A percentile compares a stretch with the other conserved stretches of the same genome.
These are phyloP conservation scores for Sugiyamaella sp. DNA, from an alignment of 1,139 yeast genomes.

Conservation along the genomic window DNA sequence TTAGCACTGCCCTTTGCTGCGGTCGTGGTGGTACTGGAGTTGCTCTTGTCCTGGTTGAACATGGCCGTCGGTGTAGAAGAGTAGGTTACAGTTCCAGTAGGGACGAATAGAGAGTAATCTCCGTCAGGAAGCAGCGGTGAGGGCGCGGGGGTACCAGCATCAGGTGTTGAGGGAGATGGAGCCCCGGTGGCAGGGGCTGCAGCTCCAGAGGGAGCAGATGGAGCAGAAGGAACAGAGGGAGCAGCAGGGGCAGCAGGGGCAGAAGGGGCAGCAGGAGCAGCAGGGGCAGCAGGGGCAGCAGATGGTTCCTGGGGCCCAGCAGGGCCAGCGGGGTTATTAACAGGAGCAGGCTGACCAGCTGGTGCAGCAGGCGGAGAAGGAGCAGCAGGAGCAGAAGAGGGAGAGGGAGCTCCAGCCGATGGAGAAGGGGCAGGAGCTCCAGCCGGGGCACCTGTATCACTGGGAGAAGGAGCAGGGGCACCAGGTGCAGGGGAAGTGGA, in stretches of 20 bases:
- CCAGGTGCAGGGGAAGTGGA: not conserved
- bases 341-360: not conserved
- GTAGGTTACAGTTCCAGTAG: constrained; percentile 7
- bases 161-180: not conserved
- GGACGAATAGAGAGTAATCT: constrained; percentile 1
- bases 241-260: constrained; percentile 5
- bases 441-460: constrained; percentile 15
- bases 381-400: not conserved
- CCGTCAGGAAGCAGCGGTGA: constrained; percentile 4
- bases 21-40: not conserved
- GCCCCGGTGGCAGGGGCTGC: not conserved
- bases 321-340: not conserved
- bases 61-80: not conserved
- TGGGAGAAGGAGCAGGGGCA: not conserved
- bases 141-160: not conserved
- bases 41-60: not conserved
- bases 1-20: not conserved
- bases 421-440: constrained; percentile 16
- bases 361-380: not conserved
- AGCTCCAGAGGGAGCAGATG: not conserved
- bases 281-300: constrained; percentile 2
- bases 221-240: not conserved
- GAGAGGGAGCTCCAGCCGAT: constrained; percentile 21
- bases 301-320: not conserved
- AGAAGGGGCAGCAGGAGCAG: constrained; percentile 1